phyloP scores from a whole-genome alignment of 306 rosid species.

The Abrus pulchellus region DNA sequence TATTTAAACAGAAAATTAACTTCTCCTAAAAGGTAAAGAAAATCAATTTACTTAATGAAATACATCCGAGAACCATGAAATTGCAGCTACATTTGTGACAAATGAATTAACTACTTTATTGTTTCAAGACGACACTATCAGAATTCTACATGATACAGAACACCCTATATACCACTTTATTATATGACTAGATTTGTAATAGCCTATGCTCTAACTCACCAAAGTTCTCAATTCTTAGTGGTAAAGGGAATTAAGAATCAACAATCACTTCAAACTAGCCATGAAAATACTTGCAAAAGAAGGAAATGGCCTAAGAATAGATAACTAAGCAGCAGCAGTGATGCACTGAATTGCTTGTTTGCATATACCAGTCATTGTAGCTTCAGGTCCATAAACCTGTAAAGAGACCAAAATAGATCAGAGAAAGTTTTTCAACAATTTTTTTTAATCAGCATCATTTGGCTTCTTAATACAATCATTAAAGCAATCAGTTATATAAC shows the following conservation, averaged over 20 bases:
- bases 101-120: constrained; percentile 35
- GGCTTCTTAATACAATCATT: constrained; percentile 18
- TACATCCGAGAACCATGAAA: background rate
- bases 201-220: constrained; percentile 41
- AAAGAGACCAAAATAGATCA: constrained; percentile 44
- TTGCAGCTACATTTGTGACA: constrained; percentile 13
- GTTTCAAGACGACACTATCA: constrained; percentile 10
- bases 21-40: too few species aligned
- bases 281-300: constrained; percentile 31
- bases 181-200: constrained; percentile 40
- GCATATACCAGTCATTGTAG: constrained; percentile 99
- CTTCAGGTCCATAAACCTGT: constrained; percentile 98
- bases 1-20: too few species aligned
- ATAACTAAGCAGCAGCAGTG: constrained; percentile 72
- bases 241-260: constrained; percentile 44
- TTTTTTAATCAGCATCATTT: constrained; percentile 7
- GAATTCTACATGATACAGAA: constrained; percentile 37
- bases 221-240: constrained; percentile 30
- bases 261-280: constrained; percentile 43
- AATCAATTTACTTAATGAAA: too few species aligned
- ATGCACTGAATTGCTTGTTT: constrained; percentile 94
- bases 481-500: constrained; percentile 49
- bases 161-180: constrained; percentile 33
- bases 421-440: background rate
- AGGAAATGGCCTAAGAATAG: background rate